A percentile compares a stretch with the other conserved stretches of the same genome.
Evolutionary conservation across 1,139 yeast species (phyloP).

Genomic region (Starmera stellimalicola): DNA sequence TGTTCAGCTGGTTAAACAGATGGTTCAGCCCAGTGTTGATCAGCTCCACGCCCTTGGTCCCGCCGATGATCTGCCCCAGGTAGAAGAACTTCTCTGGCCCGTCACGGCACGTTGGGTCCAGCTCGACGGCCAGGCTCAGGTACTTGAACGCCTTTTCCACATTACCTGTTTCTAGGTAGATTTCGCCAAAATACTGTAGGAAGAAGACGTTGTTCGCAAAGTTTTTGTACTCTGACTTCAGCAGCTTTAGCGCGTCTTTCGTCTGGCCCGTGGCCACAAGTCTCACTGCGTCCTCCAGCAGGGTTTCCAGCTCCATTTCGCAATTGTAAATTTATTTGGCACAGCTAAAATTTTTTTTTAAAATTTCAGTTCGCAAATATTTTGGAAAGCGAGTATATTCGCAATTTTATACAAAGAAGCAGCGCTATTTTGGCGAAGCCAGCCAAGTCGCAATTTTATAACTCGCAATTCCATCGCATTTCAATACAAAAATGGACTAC

Average conservation of each 20-base stretch:
- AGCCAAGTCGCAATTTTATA: no score
- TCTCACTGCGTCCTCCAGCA: slow-evolving; percentile 5
- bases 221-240: slow-evolving; percentile 21
- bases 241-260: slow-evolving; percentile 30
- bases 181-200: slow-evolving; percentile 57
- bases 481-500: slow-evolving; percentile 59
- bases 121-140: slow-evolving; percentile 50
- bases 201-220: slow-evolving; percentile 25
- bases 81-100: slow-evolving; percentile 82
- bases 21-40: slow-evolving; percentile 49
- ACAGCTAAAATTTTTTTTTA: neutral
- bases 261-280: slow-evolving; percentile 27
- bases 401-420: no score
- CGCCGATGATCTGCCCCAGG: slow-evolving; percentile 87
- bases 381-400: no score
- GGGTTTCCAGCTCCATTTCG: slow-evolving; percentile 1
- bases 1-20: slow-evolving; percentile 14
- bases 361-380: no score
- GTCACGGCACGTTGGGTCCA: slow-evolving; percentile 55
- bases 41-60: slow-evolving; percentile 59
- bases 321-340: neutral
- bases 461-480: no score
- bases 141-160: slow-evolving; percentile 69
- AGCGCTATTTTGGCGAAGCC: no score
- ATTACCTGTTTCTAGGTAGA: slow-evolving; percentile 67